Conservation (phyloP, 2,329 filamentous ascomycete species). For the Helotiales sp. region DNA sequence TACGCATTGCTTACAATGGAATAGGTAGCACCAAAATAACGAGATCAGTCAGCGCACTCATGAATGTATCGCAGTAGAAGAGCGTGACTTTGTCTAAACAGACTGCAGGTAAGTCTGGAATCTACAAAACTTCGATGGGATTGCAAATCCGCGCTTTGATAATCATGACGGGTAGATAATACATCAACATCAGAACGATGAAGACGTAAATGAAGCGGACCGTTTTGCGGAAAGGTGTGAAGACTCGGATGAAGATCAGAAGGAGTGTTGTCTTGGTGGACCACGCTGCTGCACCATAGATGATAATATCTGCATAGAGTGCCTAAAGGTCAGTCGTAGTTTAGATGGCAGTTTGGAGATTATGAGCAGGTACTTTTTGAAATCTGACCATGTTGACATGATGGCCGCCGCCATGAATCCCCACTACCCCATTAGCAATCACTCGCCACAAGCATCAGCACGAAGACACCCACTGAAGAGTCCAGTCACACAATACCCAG, state of each 20-base stretch:
- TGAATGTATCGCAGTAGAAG: conserved; percentile 43
- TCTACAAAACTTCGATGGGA: conserved; percentile 39
- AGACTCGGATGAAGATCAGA: conserved; percentile 44
- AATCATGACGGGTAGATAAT: conserved; percentile 41
- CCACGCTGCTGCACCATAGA: conserved; percentile 42
- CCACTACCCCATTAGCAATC: conserved; percentile 9
- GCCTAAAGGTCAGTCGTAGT: neutral
- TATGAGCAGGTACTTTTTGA: conserved; percentile 7
- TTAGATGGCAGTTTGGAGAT: neutral
- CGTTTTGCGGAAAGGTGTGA: conserved; percentile 36
- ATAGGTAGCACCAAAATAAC: conserved; percentile 42
- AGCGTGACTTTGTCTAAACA: conserved; percentile 47
- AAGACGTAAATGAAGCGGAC: conserved; percentile 41
- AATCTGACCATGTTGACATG: conserved; percentile 18
- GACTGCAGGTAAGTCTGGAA: conserved; percentile 17
- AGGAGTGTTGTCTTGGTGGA: conserved; percentile 44
- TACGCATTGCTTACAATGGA: conserved; percentile 32
- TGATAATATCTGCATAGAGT: conserved; percentile 39
- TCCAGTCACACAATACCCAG: conserved; percentile 7
- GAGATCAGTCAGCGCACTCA: conserved; percentile 44
- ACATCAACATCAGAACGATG: conserved; percentile 36
- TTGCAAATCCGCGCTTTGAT: conserved; percentile 39
- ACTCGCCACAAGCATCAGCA: neutral
- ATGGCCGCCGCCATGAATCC: conserved; percentile 23
- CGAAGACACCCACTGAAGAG: conserved; percentile 7